Conservation (phyloP, 108 stramenopile species). For the Cyclotella choctawhatcheeana region DNA sequence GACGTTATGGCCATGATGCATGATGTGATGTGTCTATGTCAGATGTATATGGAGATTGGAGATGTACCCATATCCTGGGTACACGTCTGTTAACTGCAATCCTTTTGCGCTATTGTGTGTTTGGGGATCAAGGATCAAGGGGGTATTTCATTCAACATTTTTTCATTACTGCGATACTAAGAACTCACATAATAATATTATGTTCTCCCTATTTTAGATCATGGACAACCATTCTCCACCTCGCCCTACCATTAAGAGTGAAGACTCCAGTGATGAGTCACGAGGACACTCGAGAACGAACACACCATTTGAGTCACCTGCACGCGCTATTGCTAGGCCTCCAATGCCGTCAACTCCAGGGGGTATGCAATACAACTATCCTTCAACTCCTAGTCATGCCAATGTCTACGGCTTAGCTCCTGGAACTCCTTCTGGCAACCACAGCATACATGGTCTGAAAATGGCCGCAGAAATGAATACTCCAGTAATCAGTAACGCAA, state of each 20-base stretch:
- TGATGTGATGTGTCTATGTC: too few relatives aligned
- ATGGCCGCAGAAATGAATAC: constrained; percentile 4
- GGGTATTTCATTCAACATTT: too few relatives aligned
- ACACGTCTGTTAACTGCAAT: too few relatives aligned
- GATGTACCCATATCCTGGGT: too few relatives aligned
- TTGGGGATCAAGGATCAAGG: too few relatives aligned
- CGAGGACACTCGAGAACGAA: neutral
- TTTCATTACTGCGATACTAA: too few relatives aligned
- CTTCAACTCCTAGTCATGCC: neutral
- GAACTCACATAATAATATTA: neutral
- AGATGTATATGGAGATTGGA: too few relatives aligned
- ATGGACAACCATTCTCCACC: neutral
- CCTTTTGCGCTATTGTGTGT: too few relatives aligned
- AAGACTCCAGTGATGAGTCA: neutral
- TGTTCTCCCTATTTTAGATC: too few relatives aligned
- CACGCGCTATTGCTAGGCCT: neutral
- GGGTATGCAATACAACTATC: neutral
- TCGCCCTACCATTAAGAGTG: neutral
- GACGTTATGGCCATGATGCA: too few relatives aligned
- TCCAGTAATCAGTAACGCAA: constrained; percentile 26
- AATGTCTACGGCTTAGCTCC: constrained; percentile 4
- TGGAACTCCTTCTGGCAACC: neutral
- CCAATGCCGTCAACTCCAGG: constrained; percentile 11
- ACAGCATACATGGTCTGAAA: neutral
- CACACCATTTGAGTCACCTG: constrained; percentile 12